Conservation (phyloP, 805 yeast genomes). For the Spathaspora arborariae region DNA sequence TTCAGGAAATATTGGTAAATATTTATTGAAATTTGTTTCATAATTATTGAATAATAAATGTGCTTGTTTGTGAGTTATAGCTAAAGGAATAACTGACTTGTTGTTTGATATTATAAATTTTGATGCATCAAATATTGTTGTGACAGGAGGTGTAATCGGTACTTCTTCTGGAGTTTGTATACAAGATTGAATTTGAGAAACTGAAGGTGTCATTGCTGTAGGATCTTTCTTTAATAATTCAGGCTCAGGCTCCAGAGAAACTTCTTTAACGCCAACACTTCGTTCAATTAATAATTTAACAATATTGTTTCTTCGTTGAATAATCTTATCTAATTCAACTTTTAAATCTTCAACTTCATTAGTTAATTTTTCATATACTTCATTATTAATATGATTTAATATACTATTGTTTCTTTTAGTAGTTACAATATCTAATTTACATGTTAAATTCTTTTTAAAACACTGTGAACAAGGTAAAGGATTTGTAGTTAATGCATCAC, state of each 20-base stretch:
- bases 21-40: conserved; percentile 24
- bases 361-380: conserved; percentile 22
- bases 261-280: conserved; percentile 3
- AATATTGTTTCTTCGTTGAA: conserved; percentile 16
- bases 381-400: conserved; percentile 20
- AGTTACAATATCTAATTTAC: conserved; percentile 51
- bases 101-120: conserved; percentile 6
- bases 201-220: conserved; percentile 14
- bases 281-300: conserved; percentile 10
- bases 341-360: conserved; percentile 23
- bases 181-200: conserved; percentile 20
- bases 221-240: not conserved
- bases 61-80: conserved; percentile 14
- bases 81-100: conserved; percentile 6
- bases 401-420: conserved; percentile 45
- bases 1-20: conserved; percentile 30
- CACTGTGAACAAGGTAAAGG: conserved; percentile 62
- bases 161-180: conserved; percentile 14
- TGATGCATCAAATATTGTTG: not conserved
- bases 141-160: not conserved
- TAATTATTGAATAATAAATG: conserved; percentile 16
- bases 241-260: not conserved
- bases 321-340: conserved; percentile 19
- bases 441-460: conserved; percentile 44
- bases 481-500: conserved; percentile 50